Evolutionary conservation across 148 eudicot species (phyloP).

Genomic region (Cornus suecica): DNA sequence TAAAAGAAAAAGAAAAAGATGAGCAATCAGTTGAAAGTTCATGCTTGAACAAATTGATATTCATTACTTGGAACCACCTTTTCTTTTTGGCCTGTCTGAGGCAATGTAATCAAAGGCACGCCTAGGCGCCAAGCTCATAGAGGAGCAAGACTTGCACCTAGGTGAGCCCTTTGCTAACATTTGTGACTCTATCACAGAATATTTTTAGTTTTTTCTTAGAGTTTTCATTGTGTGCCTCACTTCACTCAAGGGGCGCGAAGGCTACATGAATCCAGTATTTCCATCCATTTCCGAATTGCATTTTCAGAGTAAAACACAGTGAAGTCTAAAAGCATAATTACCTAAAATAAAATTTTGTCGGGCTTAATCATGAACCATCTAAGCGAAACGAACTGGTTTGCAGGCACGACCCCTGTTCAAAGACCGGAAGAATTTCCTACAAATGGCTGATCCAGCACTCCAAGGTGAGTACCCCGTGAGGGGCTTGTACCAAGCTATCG

Average conservation of each 20-base stretch:
- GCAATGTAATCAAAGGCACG: too few relatives aligned
- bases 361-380: not conserved
- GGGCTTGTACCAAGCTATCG: slow-evolving; percentile 73
- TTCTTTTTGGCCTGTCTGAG: not conserved
- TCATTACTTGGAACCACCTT: not conserved
- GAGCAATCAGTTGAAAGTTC: not conserved
- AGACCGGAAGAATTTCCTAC: slow-evolving; percentile 52
- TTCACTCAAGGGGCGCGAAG: too few relatives aligned
- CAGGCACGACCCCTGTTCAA: slow-evolving; percentile 77
- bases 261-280: not conserved
- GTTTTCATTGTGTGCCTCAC: too few relatives aligned
- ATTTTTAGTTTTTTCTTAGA: too few relatives aligned
- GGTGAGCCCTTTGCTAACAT: too few relatives aligned
- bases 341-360: not conserved
- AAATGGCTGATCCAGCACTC: slow-evolving; percentile 71
- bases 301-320: not conserved
- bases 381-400: not conserved
- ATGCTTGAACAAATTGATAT: not conserved
- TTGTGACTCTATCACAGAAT: not conserved
- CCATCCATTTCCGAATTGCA: too few relatives aligned
- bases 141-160: too few relatives aligned
- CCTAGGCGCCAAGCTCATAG: too few relatives aligned
- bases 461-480: slow-evolving; percentile 56
- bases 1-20: too few relatives aligned
- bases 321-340: not conserved